These are phyloP conservation scores for Wickerhamiella siamensis DNA, from an alignment of 805 yeast species.

Conservation along the genomic window DNA sequence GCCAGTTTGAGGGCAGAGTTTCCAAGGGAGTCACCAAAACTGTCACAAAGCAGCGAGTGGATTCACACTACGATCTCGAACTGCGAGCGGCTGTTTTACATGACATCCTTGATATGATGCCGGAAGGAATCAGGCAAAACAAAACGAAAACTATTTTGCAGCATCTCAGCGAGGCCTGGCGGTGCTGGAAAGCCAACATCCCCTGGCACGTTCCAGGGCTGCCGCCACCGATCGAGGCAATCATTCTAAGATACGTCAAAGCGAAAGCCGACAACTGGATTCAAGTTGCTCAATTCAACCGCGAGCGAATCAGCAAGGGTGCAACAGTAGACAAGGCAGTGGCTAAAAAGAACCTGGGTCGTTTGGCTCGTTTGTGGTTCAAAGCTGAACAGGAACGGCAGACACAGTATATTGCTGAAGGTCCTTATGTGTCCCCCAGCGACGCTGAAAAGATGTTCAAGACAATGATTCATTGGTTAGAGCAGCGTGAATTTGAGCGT, in stretches of 20 bases:
- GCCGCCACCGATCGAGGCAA: conserved; percentile 77
- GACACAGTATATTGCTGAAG: conserved; percentile 59
- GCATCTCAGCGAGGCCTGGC: conserved; percentile 95
- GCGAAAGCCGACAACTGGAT: conserved; percentile 98
- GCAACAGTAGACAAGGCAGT: conserved; percentile 88
- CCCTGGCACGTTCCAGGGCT: conserved; percentile 97
- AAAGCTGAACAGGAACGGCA: conserved; percentile 87
- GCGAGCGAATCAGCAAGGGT: conserved; percentile 82
- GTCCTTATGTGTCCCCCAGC: conserved; percentile 73
- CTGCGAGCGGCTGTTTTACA: conserved; percentile 88
- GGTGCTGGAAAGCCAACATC: conserved; percentile 98
- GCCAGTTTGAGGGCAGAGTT: conserved; percentile 93
- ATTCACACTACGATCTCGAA: conserved; percentile 87
- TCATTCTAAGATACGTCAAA: conserved; percentile 77
- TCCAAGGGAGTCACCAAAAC: conserved; percentile 87
- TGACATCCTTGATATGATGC: conserved; percentile 93
- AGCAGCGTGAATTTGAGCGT: conserved; percentile 59
- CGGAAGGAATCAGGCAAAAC: conserved; percentile 79
- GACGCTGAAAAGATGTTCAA: conserved; percentile 81
- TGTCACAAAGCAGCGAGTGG: conserved; percentile 88
- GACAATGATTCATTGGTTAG: conserved; percentile 85
- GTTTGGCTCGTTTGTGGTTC: conserved; percentile 84
- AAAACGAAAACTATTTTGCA: conserved; percentile 80
- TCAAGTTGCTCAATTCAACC: conserved; percentile 78
- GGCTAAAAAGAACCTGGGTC: conserved; percentile 82